These are phyloP conservation scores for Priceomyces medius DNA, from an alignment of 805 yeast species.

Conservation along the genomic window DNA sequence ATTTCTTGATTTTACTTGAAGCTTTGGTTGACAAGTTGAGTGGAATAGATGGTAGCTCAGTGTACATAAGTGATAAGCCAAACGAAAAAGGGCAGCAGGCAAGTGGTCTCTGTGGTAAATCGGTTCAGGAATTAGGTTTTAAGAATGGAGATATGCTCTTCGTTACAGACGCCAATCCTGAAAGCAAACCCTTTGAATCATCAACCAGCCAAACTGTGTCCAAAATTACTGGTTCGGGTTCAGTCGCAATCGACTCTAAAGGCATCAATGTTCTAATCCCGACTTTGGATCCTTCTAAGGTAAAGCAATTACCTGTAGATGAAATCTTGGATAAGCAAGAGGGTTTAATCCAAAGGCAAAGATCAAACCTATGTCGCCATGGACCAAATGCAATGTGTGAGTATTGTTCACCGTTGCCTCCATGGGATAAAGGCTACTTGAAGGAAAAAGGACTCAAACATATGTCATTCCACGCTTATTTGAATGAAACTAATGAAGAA, in stretches of 20 bases:
- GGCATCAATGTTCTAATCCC: neutral
- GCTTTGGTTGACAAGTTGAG: constrained; percentile 30
- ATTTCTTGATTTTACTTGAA: constrained; percentile 46
- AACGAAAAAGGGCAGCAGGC: constrained; percentile 43
- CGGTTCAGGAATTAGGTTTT: constrained; percentile 46
- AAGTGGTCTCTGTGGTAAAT: constrained; percentile 30
- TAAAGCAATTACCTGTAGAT: constrained; percentile 67
- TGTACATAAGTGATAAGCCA: constrained; percentile 47
- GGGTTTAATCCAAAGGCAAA: constrained; percentile 70
- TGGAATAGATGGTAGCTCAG: constrained; percentile 18
- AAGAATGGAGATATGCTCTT: constrained; percentile 61
- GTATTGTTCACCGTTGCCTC: constrained; percentile 92
- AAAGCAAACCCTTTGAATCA: neutral
- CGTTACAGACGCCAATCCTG: constrained; percentile 31
- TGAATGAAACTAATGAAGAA: constrained; percentile 67
- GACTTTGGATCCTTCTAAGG: constrained; percentile 15
- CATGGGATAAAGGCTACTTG: constrained; percentile 83
- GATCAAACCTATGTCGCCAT: constrained; percentile 72
- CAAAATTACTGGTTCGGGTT: neutral
- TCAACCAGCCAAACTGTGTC: constrained; percentile 1
- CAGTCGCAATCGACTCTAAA: neutral
- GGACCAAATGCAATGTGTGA: constrained; percentile 97
- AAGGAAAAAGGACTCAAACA: constrained; percentile 80
- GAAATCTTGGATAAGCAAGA: constrained; percentile 57
- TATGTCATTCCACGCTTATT: constrained; percentile 78